Conservation (phyloP, 305 asterid genomes). For the Euphrasia arctica region DNA sequence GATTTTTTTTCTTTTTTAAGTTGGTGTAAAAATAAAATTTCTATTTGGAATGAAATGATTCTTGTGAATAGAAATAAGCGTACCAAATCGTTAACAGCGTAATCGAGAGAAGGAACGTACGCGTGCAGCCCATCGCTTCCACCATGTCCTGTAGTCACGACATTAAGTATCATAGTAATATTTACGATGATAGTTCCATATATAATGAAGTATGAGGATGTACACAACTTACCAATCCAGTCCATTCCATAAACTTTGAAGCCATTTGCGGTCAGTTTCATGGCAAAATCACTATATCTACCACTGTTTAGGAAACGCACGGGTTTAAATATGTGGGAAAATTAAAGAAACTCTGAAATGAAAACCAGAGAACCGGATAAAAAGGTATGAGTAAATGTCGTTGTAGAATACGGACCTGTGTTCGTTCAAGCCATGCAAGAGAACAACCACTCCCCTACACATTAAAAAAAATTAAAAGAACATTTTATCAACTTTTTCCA, state of each 20-base stretch:
- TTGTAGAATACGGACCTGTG: slow-evolving; percentile 57
- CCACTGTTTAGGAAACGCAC: too few relatives aligned
- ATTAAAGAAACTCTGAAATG: neutral
- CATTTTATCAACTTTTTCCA: slow-evolving; percentile 12
- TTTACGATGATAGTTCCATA: too few relatives aligned
- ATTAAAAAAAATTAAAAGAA: slow-evolving; percentile 6
- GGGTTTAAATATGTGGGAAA: slow-evolving; percentile 2
- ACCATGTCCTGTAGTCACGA: slow-evolving; percentile 63
- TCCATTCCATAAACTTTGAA: too few relatives aligned
- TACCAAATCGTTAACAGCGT: slow-evolving; percentile 79
- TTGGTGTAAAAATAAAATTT: neutral
- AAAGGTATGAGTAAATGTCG: neutral
- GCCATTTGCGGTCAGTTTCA: too few relatives aligned
- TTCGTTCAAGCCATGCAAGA: slow-evolving; percentile 89
- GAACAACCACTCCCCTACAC: slow-evolving; percentile 73
- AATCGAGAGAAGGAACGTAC: slow-evolving; percentile 77
- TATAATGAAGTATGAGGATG: too few relatives aligned
- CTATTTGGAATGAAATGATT: slow-evolving; percentile 7
- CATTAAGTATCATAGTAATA: too few relatives aligned
- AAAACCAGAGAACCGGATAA: slow-evolving; percentile 8
- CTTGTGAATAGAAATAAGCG: slow-evolving; percentile 4
- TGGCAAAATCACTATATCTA: too few relatives aligned
- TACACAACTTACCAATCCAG: too few relatives aligned
- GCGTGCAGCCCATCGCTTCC: slow-evolving; percentile 98
- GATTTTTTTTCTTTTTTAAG: neutral